Conservation (phyloP, 768 basidiomycete genomes). For the Rhizopogon rudus region DNA sequence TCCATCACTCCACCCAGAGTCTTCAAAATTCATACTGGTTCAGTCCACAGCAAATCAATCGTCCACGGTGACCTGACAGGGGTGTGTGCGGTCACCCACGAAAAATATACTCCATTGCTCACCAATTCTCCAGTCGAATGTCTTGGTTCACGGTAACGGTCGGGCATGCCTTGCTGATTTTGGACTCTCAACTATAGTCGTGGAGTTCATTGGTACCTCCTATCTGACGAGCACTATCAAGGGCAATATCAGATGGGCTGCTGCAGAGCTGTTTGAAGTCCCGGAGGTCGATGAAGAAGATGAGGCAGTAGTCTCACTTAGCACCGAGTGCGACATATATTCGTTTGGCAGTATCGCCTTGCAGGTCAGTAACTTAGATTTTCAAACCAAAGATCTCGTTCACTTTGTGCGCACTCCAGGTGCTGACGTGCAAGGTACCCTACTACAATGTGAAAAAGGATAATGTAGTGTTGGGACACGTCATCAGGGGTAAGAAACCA, state of each 20-base stretch:
- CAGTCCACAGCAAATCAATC: too few relatives aligned
- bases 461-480: too few relatives aligned
- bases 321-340: constrained; percentile 30
- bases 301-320: too few relatives aligned
- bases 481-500: too few relatives aligned
- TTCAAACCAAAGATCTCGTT: constrained; percentile 16
- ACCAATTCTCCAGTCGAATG: background rate
- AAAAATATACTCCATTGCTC: background rate
- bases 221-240: constrained; percentile 14
- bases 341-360: constrained; percentile 35
- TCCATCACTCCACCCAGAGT: too few relatives aligned
- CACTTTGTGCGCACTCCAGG: background rate
- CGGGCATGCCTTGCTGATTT: too few relatives aligned
- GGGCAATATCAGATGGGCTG: constrained; percentile 42
- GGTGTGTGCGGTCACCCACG: background rate
- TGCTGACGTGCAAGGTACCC: background rate
- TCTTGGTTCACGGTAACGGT: constrained; percentile 30
- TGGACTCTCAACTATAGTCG: constrained; percentile 29
- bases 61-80: too few relatives aligned
- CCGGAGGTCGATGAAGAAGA: background rate
- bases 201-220: constrained; percentile 24
- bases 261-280: constrained; percentile 28
- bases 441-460: background rate
- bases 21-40: too few relatives aligned
- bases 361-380: constrained; percentile 11